Base-by-base conservation (phyloP, 2,329 filamentous ascomycete species). In the Pseudogymnoascus sp. region DNA sequence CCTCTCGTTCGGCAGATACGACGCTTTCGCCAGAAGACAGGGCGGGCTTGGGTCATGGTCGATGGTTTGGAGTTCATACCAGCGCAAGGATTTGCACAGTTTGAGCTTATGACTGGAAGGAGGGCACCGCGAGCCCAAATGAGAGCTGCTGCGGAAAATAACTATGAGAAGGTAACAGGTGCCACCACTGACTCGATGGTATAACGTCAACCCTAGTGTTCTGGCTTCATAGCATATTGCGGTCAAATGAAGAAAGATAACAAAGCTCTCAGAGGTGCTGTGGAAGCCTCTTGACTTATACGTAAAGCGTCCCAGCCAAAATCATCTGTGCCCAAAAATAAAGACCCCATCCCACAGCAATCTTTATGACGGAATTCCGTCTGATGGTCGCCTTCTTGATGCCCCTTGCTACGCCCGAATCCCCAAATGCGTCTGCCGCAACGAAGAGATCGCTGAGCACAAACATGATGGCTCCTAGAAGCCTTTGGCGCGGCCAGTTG, bases 41-140 rank as follows among this genome's bases (percentile, higher is more conserved):
- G 84, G 63, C 78, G 81, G 67, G 81, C 89, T 42, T 93, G 89
- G 89, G 86, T 91, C 0, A 81, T 89, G 16, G 84, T 92, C 74
- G 88, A 92, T 69, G 89, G 89, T 0, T 77, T 93, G 11, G 89
- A 93, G 69, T 80, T 92, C 56, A 75, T 93, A 12, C 88, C 88
- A 0, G 90, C 93, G 72, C 89, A 93, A 71, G 90, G 88, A 0
- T 90, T 90, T 74, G 89, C 89, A 1, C 89, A 93, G 69, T 93
- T 93, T 70, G 90, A 93, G 74, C 75, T 93, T 2, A 91, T 93
- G 72, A 92, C 89, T 0, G 89, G 89, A 0, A 80, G 88, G 56
- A 83, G 87, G 73, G 88, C 89, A 14, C 89, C 89, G 1, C 82
- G 89, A 25, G 78, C 84, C 50, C 74, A 89, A 38, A 93, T 93